These are phyloP conservation scores for Fusarium sarcochroum DNA, from an alignment of 2,329 filamentous ascomycete species.

Conservation along the genomic window DNA sequence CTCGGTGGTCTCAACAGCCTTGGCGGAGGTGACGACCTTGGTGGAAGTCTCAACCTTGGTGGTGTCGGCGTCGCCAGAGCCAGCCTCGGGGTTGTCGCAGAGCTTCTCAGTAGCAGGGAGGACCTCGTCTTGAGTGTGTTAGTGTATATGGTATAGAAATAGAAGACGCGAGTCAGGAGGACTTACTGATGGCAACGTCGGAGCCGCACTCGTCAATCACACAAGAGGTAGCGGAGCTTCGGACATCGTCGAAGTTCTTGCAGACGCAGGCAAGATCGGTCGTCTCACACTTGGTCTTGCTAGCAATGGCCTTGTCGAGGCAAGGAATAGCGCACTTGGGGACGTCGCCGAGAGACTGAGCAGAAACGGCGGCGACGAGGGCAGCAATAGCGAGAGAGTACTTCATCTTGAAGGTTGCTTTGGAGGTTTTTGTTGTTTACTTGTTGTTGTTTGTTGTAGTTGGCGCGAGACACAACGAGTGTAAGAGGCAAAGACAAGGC, in stretches of 20 bases:
- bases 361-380: slow-evolving; percentile 54
- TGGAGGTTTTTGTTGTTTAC: slow-evolving; percentile 3
- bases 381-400: slow-evolving; percentile 53
- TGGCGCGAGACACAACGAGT: slow-evolving; percentile 48
- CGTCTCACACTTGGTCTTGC: slow-evolving; percentile 51
- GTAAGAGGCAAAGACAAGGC: slow-evolving; percentile 34
- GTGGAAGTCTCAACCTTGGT: slow-evolving; percentile 25
- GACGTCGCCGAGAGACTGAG: slow-evolving; percentile 54
- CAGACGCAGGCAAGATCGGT: slow-evolving; percentile 56
- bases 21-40: slow-evolving; percentile 10
- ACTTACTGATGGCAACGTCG: slow-evolving; percentile 58
- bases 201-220: slow-evolving; percentile 55
- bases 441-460: slow-evolving; percentile 27
- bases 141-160: slow-evolving; percentile 15
- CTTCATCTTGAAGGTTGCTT: slow-evolving; percentile 56
- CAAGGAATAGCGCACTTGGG: slow-evolving; percentile 58
- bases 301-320: slow-evolving; percentile 52
- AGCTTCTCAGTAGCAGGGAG: slow-evolving; percentile 56
- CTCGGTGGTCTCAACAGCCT: slow-evolving; percentile 17
- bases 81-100: slow-evolving; percentile 46
- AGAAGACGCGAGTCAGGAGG: neutral
- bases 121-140: slow-evolving; percentile 54
- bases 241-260: slow-evolving; percentile 52
- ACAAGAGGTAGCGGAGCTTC: slow-evolving; percentile 52
- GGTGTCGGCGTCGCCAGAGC: slow-evolving; percentile 27